Evolutionary conservation across 2,329 filamentous ascomycete species (phyloP).

Genomic region (Allantophomopsis lycopodina): DNA sequence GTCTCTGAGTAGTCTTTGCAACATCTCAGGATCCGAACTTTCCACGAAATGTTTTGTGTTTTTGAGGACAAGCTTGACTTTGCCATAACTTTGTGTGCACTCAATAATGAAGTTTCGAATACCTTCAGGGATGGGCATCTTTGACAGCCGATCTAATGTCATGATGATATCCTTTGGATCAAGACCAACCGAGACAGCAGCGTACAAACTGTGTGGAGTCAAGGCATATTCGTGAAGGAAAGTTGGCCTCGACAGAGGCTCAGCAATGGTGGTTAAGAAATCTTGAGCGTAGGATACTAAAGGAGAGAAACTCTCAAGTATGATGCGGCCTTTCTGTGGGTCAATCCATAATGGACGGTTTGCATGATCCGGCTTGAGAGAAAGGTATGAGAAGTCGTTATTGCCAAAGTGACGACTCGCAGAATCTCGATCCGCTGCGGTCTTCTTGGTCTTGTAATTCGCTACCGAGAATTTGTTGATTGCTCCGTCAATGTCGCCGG

Average conservation of each 20-base stretch:
- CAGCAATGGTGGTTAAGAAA: slow-evolving; percentile 90
- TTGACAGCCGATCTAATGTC: slow-evolving; percentile 76
- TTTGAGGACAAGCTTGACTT: slow-evolving; percentile 88
- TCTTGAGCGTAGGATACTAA: slow-evolving; percentile 79
- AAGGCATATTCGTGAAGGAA: slow-evolving; percentile 91
- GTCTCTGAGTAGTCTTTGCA: slow-evolving; percentile 80
- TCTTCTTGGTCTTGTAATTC: slow-evolving; percentile 12
- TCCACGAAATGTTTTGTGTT: slow-evolving; percentile 92
- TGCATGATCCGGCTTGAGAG: slow-evolving; percentile 76
- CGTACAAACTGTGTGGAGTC: slow-evolving; percentile 86
- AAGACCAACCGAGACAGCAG: slow-evolving; percentile 88
- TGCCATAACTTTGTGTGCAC: slow-evolving; percentile 84
- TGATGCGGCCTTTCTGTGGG: slow-evolving; percentile 72
- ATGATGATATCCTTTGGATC: slow-evolving; percentile 81
- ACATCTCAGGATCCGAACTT: slow-evolving; percentile 73
- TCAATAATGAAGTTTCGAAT: slow-evolving; percentile 62
- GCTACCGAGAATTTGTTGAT: slow-evolving; percentile 41
- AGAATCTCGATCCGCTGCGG: slow-evolving; percentile 11
- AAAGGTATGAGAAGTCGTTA: slow-evolving; percentile 62
- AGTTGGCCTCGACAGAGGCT: slow-evolving; percentile 78
- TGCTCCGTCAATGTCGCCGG: slow-evolving; percentile 31
- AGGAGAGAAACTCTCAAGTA: slow-evolving; percentile 87
- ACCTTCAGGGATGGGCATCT: slow-evolving; percentile 71
- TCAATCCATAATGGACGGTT: slow-evolving; percentile 93
- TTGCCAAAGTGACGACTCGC: slow-evolving; percentile 19